Evolutionary conservation across 2,329 filamentous ascomycete genomes (phyloP).

Genomic region (Pseudocercospora crystallina): DNA sequence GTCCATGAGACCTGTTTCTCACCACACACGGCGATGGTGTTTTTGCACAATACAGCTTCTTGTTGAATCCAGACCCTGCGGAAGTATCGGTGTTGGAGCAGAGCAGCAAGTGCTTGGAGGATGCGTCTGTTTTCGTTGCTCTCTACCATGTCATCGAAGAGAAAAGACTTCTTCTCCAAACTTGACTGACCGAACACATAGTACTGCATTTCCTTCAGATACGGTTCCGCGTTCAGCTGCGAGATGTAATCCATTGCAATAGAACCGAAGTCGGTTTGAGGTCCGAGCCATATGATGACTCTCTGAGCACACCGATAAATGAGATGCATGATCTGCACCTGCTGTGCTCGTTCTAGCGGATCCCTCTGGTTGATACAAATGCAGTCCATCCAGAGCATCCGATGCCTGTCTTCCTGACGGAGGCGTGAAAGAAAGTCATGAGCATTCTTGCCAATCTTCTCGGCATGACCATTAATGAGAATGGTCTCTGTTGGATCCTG

Average conservation of each 20-base stretch:
- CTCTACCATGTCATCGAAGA: not conserved
- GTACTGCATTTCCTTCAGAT: not conserved
- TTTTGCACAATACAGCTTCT: not conserved
- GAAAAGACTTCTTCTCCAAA: not conserved
- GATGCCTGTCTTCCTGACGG: not conserved
- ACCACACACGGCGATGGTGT: not conserved
- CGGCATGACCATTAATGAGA: not conserved
- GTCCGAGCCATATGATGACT: slow-evolving; percentile 18
- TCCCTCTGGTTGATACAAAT: not conserved
- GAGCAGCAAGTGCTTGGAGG: not conserved
- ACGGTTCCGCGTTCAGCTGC: not conserved
- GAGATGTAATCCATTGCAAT: not conserved
- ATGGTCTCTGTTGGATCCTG: not conserved
- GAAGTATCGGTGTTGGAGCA: not conserved
- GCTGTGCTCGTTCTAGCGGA: slow-evolving; percentile 11
- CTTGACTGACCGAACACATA: not conserved
- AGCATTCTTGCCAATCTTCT: slow-evolving; percentile 1
- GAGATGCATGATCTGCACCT: slow-evolving; percentile 18
- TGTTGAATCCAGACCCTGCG: not conserved
- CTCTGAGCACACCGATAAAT: slow-evolving; percentile 9
- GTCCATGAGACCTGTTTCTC: too few species aligned
- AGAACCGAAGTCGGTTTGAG: not conserved
- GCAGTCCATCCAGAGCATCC: slow-evolving; percentile 21
- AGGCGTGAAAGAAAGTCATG: slow-evolving; percentile 4
- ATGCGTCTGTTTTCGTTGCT: not conserved